Percentiles rank a stretch among this genome's conserved stretches.
phyloP scores from a whole-genome alignment of 176 grass and related monocot species.

The Olyra latifolia region DNA sequence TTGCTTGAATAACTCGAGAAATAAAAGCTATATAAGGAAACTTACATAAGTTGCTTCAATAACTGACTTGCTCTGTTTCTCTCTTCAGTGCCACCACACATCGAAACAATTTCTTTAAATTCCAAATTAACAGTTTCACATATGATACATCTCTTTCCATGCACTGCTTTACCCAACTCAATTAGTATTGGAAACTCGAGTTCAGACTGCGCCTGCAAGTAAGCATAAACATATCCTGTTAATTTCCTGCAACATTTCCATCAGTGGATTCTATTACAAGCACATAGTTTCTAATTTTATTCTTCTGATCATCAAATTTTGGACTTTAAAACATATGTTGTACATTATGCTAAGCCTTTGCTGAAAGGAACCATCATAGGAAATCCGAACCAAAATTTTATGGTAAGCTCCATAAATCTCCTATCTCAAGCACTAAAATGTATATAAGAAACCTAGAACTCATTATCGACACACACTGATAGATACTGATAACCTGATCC shows the following conservation, averaged over 20 bases:
- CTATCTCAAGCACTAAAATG: neutral
- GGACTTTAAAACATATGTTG: neutral
- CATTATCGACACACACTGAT: slow-evolving; percentile 10
- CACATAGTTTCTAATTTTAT: neutral
- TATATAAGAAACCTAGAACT: neutral
- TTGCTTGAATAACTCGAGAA: neutral
- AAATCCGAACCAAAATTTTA: neutral
- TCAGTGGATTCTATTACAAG: neutral
- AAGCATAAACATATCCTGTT: neutral
- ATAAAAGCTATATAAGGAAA: slow-evolving; percentile 22
- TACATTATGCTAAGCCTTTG: slow-evolving; percentile 1
- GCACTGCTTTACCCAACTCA: slow-evolving; percentile 52
- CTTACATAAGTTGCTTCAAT: slow-evolving; percentile 70
- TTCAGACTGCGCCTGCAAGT: slow-evolving; percentile 62
- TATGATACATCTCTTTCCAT: slow-evolving; percentile 70
- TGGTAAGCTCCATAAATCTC: neutral
- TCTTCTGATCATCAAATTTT: neutral
- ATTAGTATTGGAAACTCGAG: slow-evolving; percentile 62
- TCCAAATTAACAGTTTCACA: slow-evolving; percentile 62
- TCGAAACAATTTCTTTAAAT: slow-evolving; percentile 76
- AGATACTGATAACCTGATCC: slow-evolving; percentile 54
- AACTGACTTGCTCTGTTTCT: slow-evolving; percentile 60
- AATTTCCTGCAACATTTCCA: neutral
- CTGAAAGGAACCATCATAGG: neutral
- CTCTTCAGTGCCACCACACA: slow-evolving; percentile 73